Conservation (phyloP, 1,139 yeast species). For the Suzukiozyma palmioleophila region DNA sequence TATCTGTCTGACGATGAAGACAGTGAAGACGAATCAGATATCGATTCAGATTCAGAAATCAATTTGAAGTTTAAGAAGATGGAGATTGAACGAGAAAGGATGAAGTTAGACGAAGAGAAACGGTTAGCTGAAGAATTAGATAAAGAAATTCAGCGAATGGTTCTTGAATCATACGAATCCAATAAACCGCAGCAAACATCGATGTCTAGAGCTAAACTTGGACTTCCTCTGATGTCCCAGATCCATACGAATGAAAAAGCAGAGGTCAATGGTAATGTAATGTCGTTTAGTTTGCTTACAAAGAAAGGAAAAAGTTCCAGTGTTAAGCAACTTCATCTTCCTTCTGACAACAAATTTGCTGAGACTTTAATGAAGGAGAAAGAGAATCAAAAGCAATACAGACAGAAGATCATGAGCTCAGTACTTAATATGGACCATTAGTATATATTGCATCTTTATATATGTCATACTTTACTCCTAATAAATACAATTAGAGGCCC, state of each 20-base stretch:
- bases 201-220: conserved; percentile 12
- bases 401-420: conserved; percentile 38
- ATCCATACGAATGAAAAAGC: conserved; percentile 1
- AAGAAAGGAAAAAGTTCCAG: conserved; percentile 45
- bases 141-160: conserved; percentile 46
- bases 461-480: background rate
- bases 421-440: conserved; percentile 33
- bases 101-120: conserved; percentile 33
- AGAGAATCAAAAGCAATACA: conserved; percentile 31
- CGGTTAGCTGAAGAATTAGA: conserved; percentile 51
- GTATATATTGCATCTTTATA: background rate
- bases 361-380: conserved; percentile 30
- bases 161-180: conserved; percentile 44
- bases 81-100: conserved; percentile 9
- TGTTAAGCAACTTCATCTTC: conserved; percentile 43
- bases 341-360: conserved; percentile 46
- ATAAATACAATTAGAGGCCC: background rate
- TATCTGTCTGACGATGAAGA: conserved; percentile 7
- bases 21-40: conserved; percentile 5
- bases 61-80: conserved; percentile 9
- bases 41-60: conserved; percentile 11
- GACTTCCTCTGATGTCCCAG: conserved; percentile 19
- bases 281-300: conserved; percentile 52
- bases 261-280: conserved; percentile 9
- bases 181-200: conserved; percentile 2